Evolutionary conservation across 768 basidiomycete genomes (phyloP).

Genomic region (Boletus speciosus): DNA sequence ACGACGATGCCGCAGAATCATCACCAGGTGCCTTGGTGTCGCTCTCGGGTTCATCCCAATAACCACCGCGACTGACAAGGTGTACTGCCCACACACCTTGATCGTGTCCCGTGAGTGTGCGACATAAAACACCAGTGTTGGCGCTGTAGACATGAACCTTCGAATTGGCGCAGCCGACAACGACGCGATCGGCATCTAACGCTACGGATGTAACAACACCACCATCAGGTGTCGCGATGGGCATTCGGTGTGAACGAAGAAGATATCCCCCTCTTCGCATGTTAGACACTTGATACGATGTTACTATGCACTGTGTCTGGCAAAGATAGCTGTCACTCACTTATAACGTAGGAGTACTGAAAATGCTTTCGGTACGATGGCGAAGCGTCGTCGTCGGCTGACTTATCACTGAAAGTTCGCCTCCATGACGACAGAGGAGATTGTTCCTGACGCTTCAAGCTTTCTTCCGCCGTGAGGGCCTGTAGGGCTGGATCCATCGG

Average conservation of each 20-base stretch:
- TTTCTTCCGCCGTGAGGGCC: constrained; percentile 34
- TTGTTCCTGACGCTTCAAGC: constrained; percentile 27
- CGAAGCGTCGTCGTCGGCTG: not conserved
- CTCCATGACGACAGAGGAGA: constrained; percentile 25
- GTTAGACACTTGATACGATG: constrained; percentile 55
- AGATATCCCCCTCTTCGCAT: constrained; percentile 76
- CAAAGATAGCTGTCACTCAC: constrained; percentile 38
- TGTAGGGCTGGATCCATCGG: constrained; percentile 42
- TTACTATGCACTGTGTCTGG: not conserved
- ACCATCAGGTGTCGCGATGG: constrained; percentile 39
- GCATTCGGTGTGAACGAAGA: constrained; percentile 60
- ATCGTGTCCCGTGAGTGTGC: constrained; percentile 81
- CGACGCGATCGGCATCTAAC: constrained; percentile 77
- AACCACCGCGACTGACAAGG: constrained; percentile 67
- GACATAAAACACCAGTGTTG: constrained; percentile 66
- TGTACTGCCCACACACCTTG: constrained; percentile 91
- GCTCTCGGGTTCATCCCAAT: constrained; percentile 27
- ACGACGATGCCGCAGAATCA: not conserved
- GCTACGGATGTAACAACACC: constrained; percentile 87
- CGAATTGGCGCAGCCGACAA: constrained; percentile 84
- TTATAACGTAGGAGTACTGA: constrained; percentile 65
- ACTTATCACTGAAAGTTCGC: constrained; percentile 10
- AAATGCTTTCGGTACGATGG: constrained; percentile 67
- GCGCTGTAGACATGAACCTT: constrained; percentile 86
- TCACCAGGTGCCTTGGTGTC: constrained; percentile 7